These are phyloP conservation scores for Saturnispora ahearnii DNA, from an alignment of 805 yeast species.

Conservation along the genomic window DNA sequence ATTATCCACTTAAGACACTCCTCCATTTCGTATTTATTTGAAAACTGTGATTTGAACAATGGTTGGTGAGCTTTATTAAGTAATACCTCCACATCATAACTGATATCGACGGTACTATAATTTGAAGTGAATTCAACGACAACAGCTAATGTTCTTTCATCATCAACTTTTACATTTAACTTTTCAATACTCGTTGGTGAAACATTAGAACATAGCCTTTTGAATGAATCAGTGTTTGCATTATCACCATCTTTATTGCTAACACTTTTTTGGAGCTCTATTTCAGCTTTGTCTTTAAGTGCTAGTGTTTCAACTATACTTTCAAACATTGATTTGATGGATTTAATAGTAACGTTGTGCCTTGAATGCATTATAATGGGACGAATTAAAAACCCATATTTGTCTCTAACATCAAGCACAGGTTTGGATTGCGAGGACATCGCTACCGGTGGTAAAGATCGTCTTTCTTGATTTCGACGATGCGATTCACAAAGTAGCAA, in stretches of 20 bases:
- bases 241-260: background rate
- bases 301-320: slow-evolving; percentile 12
- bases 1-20: slow-evolving; percentile 51
- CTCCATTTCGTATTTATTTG: slow-evolving; percentile 41
- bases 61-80: slow-evolving; percentile 14
- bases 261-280: slow-evolving; percentile 5
- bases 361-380: slow-evolving; percentile 52
- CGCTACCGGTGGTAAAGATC: slow-evolving; percentile 39
- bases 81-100: slow-evolving; percentile 11
- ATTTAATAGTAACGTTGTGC: slow-evolving; percentile 38
- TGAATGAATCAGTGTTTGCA: slow-evolving; percentile 16
- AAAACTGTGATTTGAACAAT: slow-evolving; percentile 27
- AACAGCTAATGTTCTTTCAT: slow-evolving; percentile 3
- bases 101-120: slow-evolving; percentile 12
- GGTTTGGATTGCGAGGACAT: slow-evolving; percentile 25
- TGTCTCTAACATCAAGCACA: slow-evolving; percentile 3
- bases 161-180: background rate
- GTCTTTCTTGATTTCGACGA: slow-evolving; percentile 35
- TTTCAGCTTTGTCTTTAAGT: slow-evolving; percentile 17
- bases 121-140: slow-evolving; percentile 12
- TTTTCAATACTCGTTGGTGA: slow-evolving; percentile 14
- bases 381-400: slow-evolving; percentile 34
- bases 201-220: slow-evolving; percentile 17
- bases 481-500: slow-evolving; percentile 55
- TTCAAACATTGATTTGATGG: slow-evolving; percentile 24